Conservation (phyloP, 139 green algal genomes). For the Haematococcus sp. region DNA sequence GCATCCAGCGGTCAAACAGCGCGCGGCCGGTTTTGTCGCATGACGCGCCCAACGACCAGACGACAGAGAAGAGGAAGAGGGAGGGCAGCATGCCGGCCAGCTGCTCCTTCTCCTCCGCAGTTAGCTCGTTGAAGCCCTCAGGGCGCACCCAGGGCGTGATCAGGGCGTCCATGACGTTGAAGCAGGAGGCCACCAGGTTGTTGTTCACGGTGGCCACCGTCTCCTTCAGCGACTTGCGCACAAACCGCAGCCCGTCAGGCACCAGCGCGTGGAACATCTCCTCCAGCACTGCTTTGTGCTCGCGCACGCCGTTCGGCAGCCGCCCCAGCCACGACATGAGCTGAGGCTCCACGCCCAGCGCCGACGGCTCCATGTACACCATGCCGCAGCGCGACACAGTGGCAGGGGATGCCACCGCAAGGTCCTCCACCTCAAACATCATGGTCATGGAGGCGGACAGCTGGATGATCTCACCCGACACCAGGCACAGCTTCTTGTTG, state of each 20-base stretch:
- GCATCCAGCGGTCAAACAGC: conserved; percentile 52
- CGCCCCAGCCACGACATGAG: conserved; percentile 61
- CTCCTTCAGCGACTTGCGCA: conserved; percentile 71
- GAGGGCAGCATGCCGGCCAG: conserved; percentile 43
- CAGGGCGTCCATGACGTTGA: conserved; percentile 73
- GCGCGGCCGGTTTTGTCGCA: conserved; percentile 61
- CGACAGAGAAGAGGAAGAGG: conserved; percentile 70
- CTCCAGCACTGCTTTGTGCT: conserved; percentile 31
- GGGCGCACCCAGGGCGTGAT: conserved; percentile 36
- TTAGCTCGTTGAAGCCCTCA: conserved; percentile 41
- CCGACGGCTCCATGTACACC: conserved; percentile 81
- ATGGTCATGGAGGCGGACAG: conserved; percentile 78
- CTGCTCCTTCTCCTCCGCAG: conserved; percentile 38
- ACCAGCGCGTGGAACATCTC: conserved; percentile 62
- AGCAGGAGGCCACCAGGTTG: conserved; percentile 65
- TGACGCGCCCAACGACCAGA: conserved; percentile 72
- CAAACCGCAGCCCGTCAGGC: conserved; percentile 53
- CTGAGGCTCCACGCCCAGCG: conserved; percentile 65
- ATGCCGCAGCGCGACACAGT: conserved; percentile 80
- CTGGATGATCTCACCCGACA: conserved; percentile 82
- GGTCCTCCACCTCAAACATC: conserved; percentile 84
- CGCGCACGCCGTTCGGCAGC: conserved; percentile 38
- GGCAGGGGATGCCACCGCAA: conserved; percentile 69
- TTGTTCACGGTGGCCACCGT: conserved; percentile 71
- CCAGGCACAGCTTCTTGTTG: conserved; percentile 90